A percentile compares a stretch with the other conserved stretches of the same genome.
These are phyloP conservation scores for Russula brevipes DNA, from an alignment of 768 basidiomycete species.

Conservation along the genomic window DNA sequence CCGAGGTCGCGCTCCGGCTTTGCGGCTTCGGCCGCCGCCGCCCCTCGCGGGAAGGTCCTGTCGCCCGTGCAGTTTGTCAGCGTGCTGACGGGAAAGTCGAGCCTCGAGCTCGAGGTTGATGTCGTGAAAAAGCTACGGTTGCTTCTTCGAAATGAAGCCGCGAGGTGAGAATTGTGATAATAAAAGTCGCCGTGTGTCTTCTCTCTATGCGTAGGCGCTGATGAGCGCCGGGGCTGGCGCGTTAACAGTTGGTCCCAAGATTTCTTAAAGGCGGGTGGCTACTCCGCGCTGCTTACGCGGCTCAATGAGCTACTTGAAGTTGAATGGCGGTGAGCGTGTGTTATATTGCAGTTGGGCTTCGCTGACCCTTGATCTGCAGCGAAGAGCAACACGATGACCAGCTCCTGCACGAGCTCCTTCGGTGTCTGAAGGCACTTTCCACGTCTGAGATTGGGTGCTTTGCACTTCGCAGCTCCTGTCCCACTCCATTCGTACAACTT, in stretches of 20 bases:
- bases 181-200: neutral
- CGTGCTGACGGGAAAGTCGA: conserved; percentile 61
- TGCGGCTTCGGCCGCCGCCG: conserved; percentile 34
- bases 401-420: conserved; percentile 82
- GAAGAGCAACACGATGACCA: conserved; percentile 99
- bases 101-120: conserved; percentile 76
- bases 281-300: conserved; percentile 73
- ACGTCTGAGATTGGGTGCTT: conserved; percentile 86
- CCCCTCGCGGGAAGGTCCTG: conserved; percentile 40
- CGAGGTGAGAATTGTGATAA: conserved; percentile 46
- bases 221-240: conserved; percentile 5
- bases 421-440: conserved; percentile 90
- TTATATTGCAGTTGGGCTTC: neutral
- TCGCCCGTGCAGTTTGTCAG: conserved; percentile 64
- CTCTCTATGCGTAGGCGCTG: neutral
- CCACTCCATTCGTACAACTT: conserved; percentile 82
- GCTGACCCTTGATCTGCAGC: conserved; percentile 38
- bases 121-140: conserved; percentile 82
- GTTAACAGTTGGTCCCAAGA: conserved; percentile 76
- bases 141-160: conserved; percentile 86
- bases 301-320: conserved; percentile 89
- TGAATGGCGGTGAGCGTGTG: conserved; percentile 79
- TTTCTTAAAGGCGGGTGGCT: conserved; percentile 81
- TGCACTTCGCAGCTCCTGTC: conserved; percentile 84
- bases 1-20: conserved; percentile 50